phyloP scores from a whole-genome alignment of 2,329 filamentous ascomycete species.

The Alternaria ventricosa region DNA sequence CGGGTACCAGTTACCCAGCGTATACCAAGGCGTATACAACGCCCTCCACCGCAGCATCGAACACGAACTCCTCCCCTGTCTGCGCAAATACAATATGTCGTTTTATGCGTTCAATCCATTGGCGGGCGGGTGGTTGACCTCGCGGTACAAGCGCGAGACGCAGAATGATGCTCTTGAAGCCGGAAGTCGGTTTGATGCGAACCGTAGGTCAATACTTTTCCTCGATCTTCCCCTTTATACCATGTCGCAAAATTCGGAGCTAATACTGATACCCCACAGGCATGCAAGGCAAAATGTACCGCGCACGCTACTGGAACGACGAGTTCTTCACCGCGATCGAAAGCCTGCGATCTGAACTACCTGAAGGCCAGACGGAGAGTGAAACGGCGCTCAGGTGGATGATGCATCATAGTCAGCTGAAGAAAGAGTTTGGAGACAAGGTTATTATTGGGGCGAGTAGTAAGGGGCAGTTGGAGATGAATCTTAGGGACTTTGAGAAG shows the following conservation, averaged over 20 bases:
- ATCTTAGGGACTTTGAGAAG: constrained; percentile 64
- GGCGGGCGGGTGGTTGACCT: constrained; percentile 25
- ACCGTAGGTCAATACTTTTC: background rate
- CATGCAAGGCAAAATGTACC: constrained; percentile 49
- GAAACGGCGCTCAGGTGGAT: constrained; percentile 55
- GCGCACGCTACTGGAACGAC: constrained; percentile 52
- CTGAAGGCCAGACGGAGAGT: constrained; percentile 48
- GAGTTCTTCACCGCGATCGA: constrained; percentile 54
- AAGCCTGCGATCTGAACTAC: constrained; percentile 44
- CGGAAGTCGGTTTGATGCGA: constrained; percentile 44
- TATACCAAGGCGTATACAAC: constrained; percentile 54
- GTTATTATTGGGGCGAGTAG: constrained; percentile 66
- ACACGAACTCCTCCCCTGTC: constrained; percentile 27
- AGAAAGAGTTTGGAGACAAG: constrained; percentile 62
- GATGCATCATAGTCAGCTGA: constrained; percentile 55
- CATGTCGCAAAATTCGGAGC: no score
- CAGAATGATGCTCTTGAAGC: constrained; percentile 43
- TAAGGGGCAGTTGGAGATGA: constrained; percentile 61
- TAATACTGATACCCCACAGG: constrained; percentile 45
- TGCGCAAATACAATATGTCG: constrained; percentile 22
- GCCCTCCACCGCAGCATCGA: constrained; percentile 24
- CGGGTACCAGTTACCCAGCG: constrained; percentile 52
- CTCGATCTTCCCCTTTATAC: no score
- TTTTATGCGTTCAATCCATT: constrained; percentile 29
- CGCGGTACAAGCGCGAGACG: constrained; percentile 55